Percentiles rank a stretch among this genome's conserved stretches.
Conservation (phyloP, 1,284 basidiomycete species). For the Trametes pubescens region DNA sequence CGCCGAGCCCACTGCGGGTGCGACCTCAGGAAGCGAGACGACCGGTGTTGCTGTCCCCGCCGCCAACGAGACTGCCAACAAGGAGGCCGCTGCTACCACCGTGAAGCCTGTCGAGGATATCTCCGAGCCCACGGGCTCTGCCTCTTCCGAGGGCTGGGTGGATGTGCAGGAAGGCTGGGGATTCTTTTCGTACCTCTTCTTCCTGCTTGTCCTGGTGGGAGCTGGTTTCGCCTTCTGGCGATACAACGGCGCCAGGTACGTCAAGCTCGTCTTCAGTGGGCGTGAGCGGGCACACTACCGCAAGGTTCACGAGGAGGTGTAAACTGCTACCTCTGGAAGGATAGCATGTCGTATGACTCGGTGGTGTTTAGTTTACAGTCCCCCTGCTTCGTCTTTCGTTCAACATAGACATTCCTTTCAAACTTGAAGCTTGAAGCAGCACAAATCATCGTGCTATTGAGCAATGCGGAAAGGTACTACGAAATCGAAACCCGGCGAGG, state of each 20-base stretch:
- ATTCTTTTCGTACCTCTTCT: constrained; percentile 35
- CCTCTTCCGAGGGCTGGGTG: constrained; percentile 19
- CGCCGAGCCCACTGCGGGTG: constrained; percentile 9
- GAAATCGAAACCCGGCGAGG: not conserved
- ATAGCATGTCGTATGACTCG: not conserved
- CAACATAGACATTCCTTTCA: constrained; percentile 5
- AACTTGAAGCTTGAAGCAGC: no score
- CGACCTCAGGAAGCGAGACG: constrained; percentile 3
- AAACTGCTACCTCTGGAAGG: constrained; percentile 32
- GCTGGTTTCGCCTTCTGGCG: constrained; percentile 63
- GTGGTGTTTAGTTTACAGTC: not conserved
- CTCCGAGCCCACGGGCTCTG: constrained; percentile 30
- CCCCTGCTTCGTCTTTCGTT: constrained; percentile 1
- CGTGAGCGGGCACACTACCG: constrained; percentile 53
- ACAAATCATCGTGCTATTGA: no score
- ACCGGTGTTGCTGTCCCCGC: constrained; percentile 20
- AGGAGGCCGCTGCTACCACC: constrained; percentile 28
- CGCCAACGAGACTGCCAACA: constrained; percentile 29
- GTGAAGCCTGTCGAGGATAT: constrained; percentile 36
- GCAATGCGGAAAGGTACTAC: no score
- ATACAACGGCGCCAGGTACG: constrained; percentile 59
- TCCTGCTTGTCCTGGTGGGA: constrained; percentile 35
- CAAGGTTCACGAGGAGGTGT: constrained; percentile 57
- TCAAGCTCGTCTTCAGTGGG: constrained; percentile 51
- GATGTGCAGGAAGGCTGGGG: constrained; percentile 31